Base-by-base conservation (phyloP, 2,329 filamentous ascomycete species). In the Scleromitrula shiraiana region DNA sequence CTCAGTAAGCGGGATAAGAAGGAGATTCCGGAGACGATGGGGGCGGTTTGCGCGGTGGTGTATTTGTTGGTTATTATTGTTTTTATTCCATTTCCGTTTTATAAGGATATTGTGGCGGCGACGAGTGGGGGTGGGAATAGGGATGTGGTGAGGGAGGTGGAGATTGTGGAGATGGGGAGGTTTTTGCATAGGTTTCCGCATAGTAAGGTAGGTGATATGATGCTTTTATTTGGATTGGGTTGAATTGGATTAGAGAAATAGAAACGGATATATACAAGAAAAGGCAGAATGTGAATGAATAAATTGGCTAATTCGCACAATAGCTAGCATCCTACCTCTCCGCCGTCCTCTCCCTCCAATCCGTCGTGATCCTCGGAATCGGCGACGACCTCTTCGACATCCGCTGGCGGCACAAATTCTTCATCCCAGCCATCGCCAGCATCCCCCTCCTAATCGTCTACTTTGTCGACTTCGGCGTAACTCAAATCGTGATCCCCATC, bases 321-420 rank as follows among this genome's bases (percentile, higher is more conserved):
- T 61, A 95, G 86, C 83, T 98, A 53, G 90, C 91, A 30, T 95
- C 90, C 7, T 98, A 95, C 67, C 80, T 96, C 37, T 94, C 93
- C 23, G 93, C 90, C 53, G 85, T 97, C 62, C 83, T 96, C 57
- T 94, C 91, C 6, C 79, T 98, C 30, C 89, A 96, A 68, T 86
- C 83, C 38, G 88, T 94, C 54, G 85, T 89, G 41, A 83, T 97
- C 50, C 83, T 98, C 27, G 93, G 93, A 46, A 83, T 98, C 51
- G 87, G 88, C 56, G 93, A 98, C 68, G 93, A 98, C 68, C 78
- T 96, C 43, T 95, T 98, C 68, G 93, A 98, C 67, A 95, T 98
- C 62, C 82, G 93, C 64, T 98, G 93, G 93, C 85, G 93, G 46
- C 91, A 98, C 76, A 98, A 98, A 72, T 89, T 96, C 69, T 86